phyloP scores from a whole-genome alignment of 2,329 filamentous ascomycete genomes.

The Ustulina deusta region DNA sequence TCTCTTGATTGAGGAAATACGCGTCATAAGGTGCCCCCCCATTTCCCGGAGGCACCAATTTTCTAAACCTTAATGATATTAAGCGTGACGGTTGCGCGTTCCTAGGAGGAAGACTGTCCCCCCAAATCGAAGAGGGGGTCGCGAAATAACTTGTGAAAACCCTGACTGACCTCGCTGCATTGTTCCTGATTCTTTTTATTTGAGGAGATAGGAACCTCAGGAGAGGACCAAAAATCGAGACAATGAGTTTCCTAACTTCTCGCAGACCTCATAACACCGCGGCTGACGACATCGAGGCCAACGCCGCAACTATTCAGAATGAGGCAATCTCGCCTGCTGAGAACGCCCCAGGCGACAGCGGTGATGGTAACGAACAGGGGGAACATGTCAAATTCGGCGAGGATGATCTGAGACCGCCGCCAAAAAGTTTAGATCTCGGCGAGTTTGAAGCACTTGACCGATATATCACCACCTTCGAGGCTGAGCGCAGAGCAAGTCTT shows the following conservation, averaged over 20 bases:
- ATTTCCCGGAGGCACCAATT: neutral
- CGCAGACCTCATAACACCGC: constrained; percentile 35
- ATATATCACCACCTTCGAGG: constrained; percentile 51
- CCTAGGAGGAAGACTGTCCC: neutral
- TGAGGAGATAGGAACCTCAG: constrained; percentile 5
- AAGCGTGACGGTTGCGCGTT: neutral
- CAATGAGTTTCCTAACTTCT: constrained; percentile 43
- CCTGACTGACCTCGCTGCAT: constrained; percentile 7
- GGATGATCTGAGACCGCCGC: constrained; percentile 33
- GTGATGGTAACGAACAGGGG: constrained; percentile 23
- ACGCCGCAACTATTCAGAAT: constrained; percentile 39
- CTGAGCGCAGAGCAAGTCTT: constrained; percentile 46
- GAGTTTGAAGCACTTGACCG: constrained; percentile 52
- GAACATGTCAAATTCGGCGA: constrained; percentile 48
- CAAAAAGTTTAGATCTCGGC: constrained; percentile 45
- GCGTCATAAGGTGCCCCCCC: constrained; percentile 28
- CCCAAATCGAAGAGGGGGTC: neutral
- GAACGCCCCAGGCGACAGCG: neutral
- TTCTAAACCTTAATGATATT: neutral
- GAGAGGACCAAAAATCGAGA: constrained; percentile 13
- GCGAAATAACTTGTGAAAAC: neutral
- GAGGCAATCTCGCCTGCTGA: neutral
- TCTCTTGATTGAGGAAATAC: neutral
- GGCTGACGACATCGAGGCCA: constrained; percentile 46
- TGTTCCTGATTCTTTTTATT: constrained; percentile 3